A percentile compares a stretch with the other conserved stretches of the same genome.
phyloP scores from a whole-genome alignment of 768 basidiomycete genomes.

The Tricholoma hemisulphureum region DNA sequence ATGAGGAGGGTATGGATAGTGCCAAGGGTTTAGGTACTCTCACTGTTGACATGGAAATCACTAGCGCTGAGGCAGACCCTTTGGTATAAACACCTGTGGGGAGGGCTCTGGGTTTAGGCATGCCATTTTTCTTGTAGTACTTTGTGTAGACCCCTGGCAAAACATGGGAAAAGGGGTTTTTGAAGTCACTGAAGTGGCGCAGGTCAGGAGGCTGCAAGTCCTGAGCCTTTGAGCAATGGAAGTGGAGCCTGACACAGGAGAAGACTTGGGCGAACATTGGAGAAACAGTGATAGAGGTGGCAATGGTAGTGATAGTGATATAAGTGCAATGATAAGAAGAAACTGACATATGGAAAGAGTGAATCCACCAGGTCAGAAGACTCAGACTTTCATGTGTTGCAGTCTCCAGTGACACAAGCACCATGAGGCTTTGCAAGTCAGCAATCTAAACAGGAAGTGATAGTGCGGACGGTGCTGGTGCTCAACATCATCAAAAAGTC shows the following conservation, averaged over 20 bases:
- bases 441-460: background rate
- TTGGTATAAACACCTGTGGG: background rate
- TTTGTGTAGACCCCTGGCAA: conserved; percentile 40
- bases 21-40: background rate
- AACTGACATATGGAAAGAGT: conserved; percentile 3
- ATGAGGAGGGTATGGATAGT: conserved; percentile 9
- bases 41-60: background rate
- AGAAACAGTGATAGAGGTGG: background rate
- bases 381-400: conserved; percentile 14
- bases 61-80: conserved; percentile 11
- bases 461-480: too few relatives aligned
- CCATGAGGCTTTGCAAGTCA: conserved; percentile 3
- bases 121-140: conserved; percentile 33
- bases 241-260: conserved; percentile 20
- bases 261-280: conserved; percentile 34
- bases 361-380: conserved; percentile 16
- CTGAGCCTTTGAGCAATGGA: conserved; percentile 17
- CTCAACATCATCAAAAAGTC: too few relatives aligned
- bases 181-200: conserved; percentile 34
- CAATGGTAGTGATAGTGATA: background rate
- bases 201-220: conserved; percentile 36
- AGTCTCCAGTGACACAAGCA: too few relatives aligned
- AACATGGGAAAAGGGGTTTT: conserved; percentile 39
- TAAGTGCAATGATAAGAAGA: background rate
- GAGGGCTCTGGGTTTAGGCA: conserved; percentile 11